These are phyloP conservation scores for Diddensiella transvaalensis DNA, from an alignment of 805 yeast genomes.

Conservation along the genomic window DNA sequence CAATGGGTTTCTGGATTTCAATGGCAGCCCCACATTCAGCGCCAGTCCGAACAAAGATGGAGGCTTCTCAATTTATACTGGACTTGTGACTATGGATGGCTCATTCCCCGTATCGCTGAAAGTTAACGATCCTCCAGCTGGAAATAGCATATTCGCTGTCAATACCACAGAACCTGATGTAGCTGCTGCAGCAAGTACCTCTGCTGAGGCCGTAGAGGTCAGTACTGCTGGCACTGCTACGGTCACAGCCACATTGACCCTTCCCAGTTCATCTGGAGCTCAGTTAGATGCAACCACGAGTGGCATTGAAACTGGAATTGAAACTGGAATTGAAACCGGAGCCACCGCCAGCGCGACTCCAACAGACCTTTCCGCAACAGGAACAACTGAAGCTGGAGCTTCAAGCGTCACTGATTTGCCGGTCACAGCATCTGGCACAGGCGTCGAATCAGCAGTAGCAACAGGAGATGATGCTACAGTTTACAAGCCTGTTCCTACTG, in stretches of 20 bases:
- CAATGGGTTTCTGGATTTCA: conserved; percentile 9
- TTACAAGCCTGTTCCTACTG: too few species aligned
- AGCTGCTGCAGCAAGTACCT: background rate
- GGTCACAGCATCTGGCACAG: conserved; percentile 23
- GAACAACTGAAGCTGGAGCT: conserved; percentile 7
- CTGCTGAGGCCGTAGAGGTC: background rate
- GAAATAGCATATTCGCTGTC: background rate
- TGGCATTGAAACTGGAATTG: background rate
- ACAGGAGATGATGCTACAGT: background rate
- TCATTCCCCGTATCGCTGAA: conserved; percentile 11
- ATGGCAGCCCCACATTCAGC: conserved; percentile 11
- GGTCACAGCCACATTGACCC: background rate
- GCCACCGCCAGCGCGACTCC: conserved; percentile 2
- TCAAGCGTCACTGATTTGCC: conserved; percentile 3
- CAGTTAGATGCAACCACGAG: background rate
- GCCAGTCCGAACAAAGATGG: conserved; percentile 17
- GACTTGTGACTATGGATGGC: conserved; percentile 4
- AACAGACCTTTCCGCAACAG: background rate
- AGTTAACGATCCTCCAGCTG: conserved; percentile 1
- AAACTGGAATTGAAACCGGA: background rate
- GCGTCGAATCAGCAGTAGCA: background rate
- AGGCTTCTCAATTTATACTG: conserved; percentile 13
- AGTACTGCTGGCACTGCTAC: conserved; percentile 5
- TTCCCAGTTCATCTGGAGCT: too few species aligned
- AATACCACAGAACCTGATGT: conserved; percentile 3